phyloP scores from a whole-genome alignment of 176 grass and related monocot genomes.

The Eleusine coracana region DNA sequence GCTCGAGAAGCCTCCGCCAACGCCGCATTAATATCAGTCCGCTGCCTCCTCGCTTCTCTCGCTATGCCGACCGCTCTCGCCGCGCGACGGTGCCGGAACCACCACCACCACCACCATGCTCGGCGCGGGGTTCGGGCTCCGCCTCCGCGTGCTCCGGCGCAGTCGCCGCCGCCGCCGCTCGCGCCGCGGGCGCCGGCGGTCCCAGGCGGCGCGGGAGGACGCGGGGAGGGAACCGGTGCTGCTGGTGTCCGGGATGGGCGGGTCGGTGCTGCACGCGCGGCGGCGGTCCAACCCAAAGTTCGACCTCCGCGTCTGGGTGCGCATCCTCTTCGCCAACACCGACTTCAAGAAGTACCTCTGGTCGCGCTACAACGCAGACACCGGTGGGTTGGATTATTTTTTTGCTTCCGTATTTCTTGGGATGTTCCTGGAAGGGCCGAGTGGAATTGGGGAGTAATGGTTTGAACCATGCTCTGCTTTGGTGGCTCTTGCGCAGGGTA shows the following conservation, averaged over 20 bases:
- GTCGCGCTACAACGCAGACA: conserved; percentile 70
- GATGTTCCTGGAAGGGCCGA: background rate
- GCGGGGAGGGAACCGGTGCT: conserved; percentile 67
- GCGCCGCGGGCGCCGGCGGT: background rate
- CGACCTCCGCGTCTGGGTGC: conserved; percentile 75
- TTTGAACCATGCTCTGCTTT: background rate
- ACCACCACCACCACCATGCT: conserved; percentile 34
- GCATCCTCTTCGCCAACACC: conserved; percentile 74
- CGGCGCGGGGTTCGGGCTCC: conserved; percentile 42
- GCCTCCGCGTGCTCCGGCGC: conserved; percentile 49
- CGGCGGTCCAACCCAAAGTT: conserved; percentile 56
- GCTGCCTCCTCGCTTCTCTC: background rate
- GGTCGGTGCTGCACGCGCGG: conserved; percentile 81
- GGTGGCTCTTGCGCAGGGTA: conserved; percentile 55
- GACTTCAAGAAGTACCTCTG: conserved; percentile 97
- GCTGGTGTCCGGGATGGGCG: conserved; percentile 89
- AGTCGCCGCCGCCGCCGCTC: background rate
- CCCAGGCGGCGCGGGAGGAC: background rate
- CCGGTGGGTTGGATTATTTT: conserved; percentile 52
- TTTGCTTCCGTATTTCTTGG: background rate
- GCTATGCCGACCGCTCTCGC: background rate
- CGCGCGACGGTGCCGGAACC: background rate
- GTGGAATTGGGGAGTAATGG: background rate
- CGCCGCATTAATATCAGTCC: conserved; percentile 32
- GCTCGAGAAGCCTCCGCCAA: conserved; percentile 14